Base-by-base conservation (phyloP, 306 rosid genomes). In the Senna tora region DNA sequence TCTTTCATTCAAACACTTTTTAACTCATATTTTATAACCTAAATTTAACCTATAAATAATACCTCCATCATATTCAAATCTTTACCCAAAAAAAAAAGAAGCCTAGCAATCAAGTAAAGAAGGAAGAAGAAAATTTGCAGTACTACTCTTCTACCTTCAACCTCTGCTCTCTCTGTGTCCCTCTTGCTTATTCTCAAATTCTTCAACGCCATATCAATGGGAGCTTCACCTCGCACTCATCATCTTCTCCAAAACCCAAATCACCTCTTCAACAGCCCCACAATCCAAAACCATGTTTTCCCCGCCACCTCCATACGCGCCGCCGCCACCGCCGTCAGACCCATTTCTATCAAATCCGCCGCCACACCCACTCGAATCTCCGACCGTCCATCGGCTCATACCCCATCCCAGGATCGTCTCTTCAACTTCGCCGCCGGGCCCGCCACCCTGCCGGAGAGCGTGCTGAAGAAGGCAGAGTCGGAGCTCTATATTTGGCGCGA, bases 351-450 rank as follows among this genome's bases (percentile, higher is more conserved):
- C 75, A 80, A 83, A 75, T 89, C 94, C 83, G 51, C 88, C 73
- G 83, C 90, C n/a, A 10, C 80, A 70, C 21, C 72, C 4, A 65
- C 83, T 74, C 79, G 55, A 7, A 12, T 53, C 54, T 86, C 74
- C 21, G 76, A 80, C 33, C 56, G 57, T 36, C 74, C 81, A 0
- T 43, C 80, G 0, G 5, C 42, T 10, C 89, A 21, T 1, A 6
- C 78, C 58, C 77, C 77, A 19, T 17, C 91, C 76, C 82, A 75
- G 62, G 97, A 91, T 77, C 91, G 98, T 1, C 86, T 94, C 74
- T 89, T 91, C 28, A 94, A 94, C 89, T 94, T 94, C 79, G 95
- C 96, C 39, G 90, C 97, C 36, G 98, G 97, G 1, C 98, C 98
- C 5, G 98, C 98, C 47, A 91, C 66, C 67, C 82, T 91, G 4